These are phyloP conservation scores for Claviceps humidiphila DNA, from an alignment of 2,329 filamentous ascomycete species.

Conservation along the genomic window DNA sequence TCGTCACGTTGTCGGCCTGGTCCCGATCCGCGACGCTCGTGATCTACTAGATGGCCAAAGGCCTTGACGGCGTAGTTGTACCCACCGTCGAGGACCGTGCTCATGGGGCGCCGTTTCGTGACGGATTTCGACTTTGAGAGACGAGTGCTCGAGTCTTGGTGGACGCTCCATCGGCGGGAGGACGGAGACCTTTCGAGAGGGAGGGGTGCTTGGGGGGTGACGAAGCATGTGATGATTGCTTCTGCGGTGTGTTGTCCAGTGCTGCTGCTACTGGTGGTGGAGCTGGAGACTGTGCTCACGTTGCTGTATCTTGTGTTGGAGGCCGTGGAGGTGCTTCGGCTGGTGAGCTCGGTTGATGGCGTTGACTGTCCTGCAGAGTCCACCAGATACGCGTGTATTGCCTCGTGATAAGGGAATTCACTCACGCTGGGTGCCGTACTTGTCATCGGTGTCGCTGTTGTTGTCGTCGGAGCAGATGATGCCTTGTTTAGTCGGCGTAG, in stretches of 20 bases:
- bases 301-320: conserved; percentile 12
- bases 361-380: conserved; percentile 1
- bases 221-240: conserved; percentile 14
- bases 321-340: conserved; percentile 15
- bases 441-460: background rate
- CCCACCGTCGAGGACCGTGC: conserved; percentile 15
- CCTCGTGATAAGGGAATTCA: conserved; percentile 30
- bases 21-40: conserved; percentile 8
- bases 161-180: conserved; percentile 15
- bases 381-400: conserved; percentile 26
- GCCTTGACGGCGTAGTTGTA: conserved; percentile 13
- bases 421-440: conserved; percentile 6
- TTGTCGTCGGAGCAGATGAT: conserved; percentile 4
- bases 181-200: conserved; percentile 9
- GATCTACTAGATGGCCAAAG: conserved; percentile 13
- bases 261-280: conserved; percentile 14
- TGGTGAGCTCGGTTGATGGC: conserved; percentile 9
- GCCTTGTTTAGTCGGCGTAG: conserved; percentile 18
- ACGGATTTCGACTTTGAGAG: conserved; percentile 11
- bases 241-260: conserved; percentile 14
- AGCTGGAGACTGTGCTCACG: conserved; percentile 15
- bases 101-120: conserved; percentile 15
- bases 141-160: conserved; percentile 9
- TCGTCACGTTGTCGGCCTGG: conserved; percentile 13
- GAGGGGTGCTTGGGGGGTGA: conserved; percentile 8